These are phyloP conservation scores for Leptosphaerulina australis DNA, from an alignment of 2,329 filamentous ascomycete species.

Conservation along the genomic window DNA sequence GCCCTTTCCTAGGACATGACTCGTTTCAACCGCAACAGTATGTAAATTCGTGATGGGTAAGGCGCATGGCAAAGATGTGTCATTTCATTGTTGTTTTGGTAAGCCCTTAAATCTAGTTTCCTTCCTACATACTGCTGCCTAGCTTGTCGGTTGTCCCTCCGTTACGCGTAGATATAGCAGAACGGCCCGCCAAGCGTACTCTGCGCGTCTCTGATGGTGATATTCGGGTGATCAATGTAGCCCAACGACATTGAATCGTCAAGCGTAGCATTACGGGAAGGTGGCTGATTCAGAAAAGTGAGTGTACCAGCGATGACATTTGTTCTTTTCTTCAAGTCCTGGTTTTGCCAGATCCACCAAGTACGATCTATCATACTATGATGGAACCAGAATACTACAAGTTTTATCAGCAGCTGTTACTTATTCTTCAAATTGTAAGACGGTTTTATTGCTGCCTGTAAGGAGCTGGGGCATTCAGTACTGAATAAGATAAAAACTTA, in stretches of 20 bases:
- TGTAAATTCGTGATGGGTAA: too few species aligned
- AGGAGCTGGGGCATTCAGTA: too few species aligned
- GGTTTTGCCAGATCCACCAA: constrained; percentile 58
- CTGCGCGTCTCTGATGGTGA: constrained; percentile 48
- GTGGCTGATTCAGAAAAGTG: constrained; percentile 48
- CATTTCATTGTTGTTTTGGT: neutral
- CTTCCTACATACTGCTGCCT: neutral
- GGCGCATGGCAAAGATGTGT: too few species aligned
- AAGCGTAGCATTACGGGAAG: constrained; percentile 19
- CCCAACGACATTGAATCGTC: constrained; percentile 11
- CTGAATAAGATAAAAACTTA: constrained; percentile 52
- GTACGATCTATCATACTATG: constrained; percentile 54
- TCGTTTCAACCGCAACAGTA: too few species aligned
- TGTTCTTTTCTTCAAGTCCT: constrained; percentile 45
- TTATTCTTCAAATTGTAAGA: too few species aligned
- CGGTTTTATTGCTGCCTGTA: too few species aligned
- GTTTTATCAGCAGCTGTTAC: too few species aligned
- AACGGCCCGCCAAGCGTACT: constrained; percentile 52
- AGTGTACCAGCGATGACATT: constrained; percentile 50
- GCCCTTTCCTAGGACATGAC: neutral
- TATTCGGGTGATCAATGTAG: constrained; percentile 17
- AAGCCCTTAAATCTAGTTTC: too few species aligned
- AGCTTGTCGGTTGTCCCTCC: too few species aligned
- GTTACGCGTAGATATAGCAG: constrained; percentile 51
- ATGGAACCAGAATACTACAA: constrained; percentile 49